These are phyloP conservation scores for Symbiodinium natans DNA, from an alignment of 73 alveolate species.

Conservation along the genomic window DNA sequence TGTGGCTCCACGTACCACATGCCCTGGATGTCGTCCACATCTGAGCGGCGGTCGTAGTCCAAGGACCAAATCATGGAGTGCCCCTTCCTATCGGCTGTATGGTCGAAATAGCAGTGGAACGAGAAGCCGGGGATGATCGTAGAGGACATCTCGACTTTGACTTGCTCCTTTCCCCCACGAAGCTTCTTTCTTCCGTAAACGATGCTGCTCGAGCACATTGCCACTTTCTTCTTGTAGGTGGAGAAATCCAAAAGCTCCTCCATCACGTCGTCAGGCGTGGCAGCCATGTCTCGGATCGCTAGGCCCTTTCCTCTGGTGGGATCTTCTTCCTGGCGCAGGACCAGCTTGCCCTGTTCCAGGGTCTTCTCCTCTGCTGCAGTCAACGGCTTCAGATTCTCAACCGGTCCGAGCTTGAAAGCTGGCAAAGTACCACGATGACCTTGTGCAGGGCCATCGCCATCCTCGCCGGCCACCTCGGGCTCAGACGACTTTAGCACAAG, in stretches of 20 bases:
- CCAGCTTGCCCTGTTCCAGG: constrained; percentile 68
- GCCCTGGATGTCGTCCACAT: constrained; percentile 93
- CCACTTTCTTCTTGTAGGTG: constrained; percentile 22
- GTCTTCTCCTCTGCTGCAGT: constrained; percentile 56
- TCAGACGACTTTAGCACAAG: neutral
- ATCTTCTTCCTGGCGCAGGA: constrained; percentile 88
- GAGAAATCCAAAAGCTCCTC: constrained; percentile 23
- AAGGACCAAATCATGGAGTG: constrained; percentile 89
- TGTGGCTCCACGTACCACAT: constrained; percentile 93
- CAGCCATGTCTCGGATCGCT: constrained; percentile 85
- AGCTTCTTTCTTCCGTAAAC: constrained; percentile 57
- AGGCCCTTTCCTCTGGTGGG: constrained; percentile 82
- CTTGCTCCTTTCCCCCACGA: constrained; percentile 70
- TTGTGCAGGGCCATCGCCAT: constrained; percentile 7
- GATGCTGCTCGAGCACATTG: constrained; percentile 83
- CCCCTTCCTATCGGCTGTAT: constrained; percentile 69
- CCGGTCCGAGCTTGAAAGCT: constrained; percentile 78
- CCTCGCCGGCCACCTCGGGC: neutral
- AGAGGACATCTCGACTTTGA: constrained; percentile 81
- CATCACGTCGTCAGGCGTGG: constrained; percentile 80
- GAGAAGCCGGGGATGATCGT: constrained; percentile 83
- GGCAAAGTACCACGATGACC: constrained; percentile 54
- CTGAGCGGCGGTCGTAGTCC: constrained; percentile 88
- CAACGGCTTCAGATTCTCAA: constrained; percentile 60
- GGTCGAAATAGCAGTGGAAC: constrained; percentile 80